Evolutionary conservation across 2,329 filamentous ascomycete species (phyloP).

Genomic region (Neopestalotiopsis sp.): DNA sequence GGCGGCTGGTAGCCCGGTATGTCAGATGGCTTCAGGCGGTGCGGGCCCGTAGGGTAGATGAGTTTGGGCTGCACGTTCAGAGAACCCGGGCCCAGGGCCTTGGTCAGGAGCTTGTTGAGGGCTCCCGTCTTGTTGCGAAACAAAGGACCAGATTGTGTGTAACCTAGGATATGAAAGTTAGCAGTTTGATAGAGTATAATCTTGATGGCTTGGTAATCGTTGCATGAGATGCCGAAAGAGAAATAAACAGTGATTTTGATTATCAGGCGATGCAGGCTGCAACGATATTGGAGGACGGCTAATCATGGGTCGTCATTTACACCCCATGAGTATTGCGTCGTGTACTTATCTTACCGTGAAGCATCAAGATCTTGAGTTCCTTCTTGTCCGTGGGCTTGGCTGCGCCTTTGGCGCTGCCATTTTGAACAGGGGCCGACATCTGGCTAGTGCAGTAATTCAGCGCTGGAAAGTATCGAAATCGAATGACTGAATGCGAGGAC

Average conservation of each 20-base stretch:
- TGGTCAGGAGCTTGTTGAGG: slow-evolving; percentile 78
- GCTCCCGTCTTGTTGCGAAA: slow-evolving; percentile 91
- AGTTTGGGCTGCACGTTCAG: slow-evolving; percentile 59
- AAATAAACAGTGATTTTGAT: neutral
- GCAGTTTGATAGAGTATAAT: neutral
- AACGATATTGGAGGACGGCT: too few relatives aligned
- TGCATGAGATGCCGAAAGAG: neutral
- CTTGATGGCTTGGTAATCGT: neutral
- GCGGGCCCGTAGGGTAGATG: slow-evolving; percentile 73
- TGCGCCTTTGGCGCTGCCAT: slow-evolving; percentile 21
- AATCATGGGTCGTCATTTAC: too few relatives aligned
- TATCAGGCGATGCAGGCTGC: too few relatives aligned
- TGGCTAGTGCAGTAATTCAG: slow-evolving; percentile 1
- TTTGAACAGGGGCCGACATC: slow-evolving; percentile 2
- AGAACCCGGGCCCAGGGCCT: slow-evolving; percentile 67
- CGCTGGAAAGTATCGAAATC: neutral
- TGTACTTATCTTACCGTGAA: slow-evolving; percentile 63
- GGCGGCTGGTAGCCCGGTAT: slow-evolving; percentile 69
- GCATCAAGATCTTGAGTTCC: slow-evolving; percentile 74
- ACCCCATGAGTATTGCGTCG: neutral
- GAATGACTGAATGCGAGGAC: neutral
- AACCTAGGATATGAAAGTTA: slow-evolving; percentile 57
- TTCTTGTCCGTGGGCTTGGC: slow-evolving; percentile 46
- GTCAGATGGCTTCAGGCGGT: slow-evolving; percentile 65
- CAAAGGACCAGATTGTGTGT: slow-evolving; percentile 84